These are phyloP conservation scores for Colletotrichum spinosum DNA, from an alignment of 2,329 filamentous ascomycete genomes.

Conservation along the genomic window DNA sequence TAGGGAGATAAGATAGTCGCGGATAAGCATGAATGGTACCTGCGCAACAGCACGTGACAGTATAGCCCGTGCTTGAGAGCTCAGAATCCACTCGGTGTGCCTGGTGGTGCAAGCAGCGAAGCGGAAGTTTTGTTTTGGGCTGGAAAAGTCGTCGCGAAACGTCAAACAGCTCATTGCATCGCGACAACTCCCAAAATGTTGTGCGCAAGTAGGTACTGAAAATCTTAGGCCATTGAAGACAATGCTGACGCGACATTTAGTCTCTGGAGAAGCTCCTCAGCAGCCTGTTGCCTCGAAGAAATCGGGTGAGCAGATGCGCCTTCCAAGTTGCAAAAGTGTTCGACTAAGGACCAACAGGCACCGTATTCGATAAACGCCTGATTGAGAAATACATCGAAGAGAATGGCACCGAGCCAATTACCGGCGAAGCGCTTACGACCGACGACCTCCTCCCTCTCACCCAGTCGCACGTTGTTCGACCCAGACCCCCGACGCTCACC, in stretches of 20 bases:
- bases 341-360: slow-evolving; percentile 62
- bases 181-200: slow-evolving; percentile 35
- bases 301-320: slow-evolving; percentile 73
- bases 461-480: slow-evolving; percentile 84
- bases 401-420: slow-evolving; percentile 91
- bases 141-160: slow-evolving; percentile 27
- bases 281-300: slow-evolving; percentile 95
- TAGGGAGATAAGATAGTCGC: slow-evolving; percentile 18
- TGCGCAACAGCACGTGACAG: slow-evolving; percentile 19
- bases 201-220: slow-evolving; percentile 51
- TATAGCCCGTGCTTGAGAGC: slow-evolving; percentile 28
- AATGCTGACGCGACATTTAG: slow-evolving; percentile 58
- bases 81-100: slow-evolving; percentile 11
- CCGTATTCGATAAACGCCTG: slow-evolving; percentile 93
- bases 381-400: slow-evolving; percentile 96
- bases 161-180: slow-evolving; percentile 22
- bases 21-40: neutral
- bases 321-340: neutral
- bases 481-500: slow-evolving; percentile 91
- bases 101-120: slow-evolving; percentile 24
- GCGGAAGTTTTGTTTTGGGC: slow-evolving; percentile 39
- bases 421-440: slow-evolving; percentile 82
- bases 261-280: slow-evolving; percentile 96
- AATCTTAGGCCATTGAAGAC: neutral
- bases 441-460: slow-evolving; percentile 93